phyloP scores from a whole-genome alignment of 768 basidiomycete species.

The Boletus barrowsii region DNA sequence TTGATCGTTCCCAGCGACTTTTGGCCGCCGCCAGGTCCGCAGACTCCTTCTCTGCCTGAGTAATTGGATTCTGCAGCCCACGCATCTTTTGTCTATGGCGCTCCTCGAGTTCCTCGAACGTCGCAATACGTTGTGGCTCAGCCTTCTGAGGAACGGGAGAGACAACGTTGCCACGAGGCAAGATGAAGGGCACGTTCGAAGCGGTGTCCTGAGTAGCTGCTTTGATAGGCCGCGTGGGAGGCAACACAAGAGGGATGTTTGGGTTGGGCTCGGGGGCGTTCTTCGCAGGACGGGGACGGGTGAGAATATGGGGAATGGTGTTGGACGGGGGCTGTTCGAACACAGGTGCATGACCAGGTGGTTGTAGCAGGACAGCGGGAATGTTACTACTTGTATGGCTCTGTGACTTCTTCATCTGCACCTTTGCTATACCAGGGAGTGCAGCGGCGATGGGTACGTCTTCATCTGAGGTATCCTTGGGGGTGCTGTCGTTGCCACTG shows the following conservation, averaged over 20 bases:
- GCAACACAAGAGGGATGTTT: conserved; percentile 32
- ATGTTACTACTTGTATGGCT: conserved; percentile 19
- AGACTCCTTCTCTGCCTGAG: conserved; percentile 73
- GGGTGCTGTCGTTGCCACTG: conserved; percentile 30
- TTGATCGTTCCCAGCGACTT: conserved; percentile 79
- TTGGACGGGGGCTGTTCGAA: conserved; percentile 22
- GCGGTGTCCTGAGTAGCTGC: conserved; percentile 27
- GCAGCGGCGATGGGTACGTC: conserved; percentile 32
- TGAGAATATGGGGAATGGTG: conserved; percentile 21
- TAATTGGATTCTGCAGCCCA: conserved; percentile 79
- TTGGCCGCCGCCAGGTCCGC: conserved; percentile 74
- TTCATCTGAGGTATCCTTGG: conserved; percentile 34
- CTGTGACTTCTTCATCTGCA: conserved; percentile 21
- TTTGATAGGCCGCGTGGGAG: conserved; percentile 34
- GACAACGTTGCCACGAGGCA: conserved; percentile 44
- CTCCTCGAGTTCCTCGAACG: conserved; percentile 85
- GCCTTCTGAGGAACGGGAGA: conserved; percentile 48
- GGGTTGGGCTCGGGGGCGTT: conserved; percentile 19
- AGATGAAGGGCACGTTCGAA: conserved; percentile 40
- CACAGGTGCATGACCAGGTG: conserved; percentile 29
- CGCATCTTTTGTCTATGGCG: conserved; percentile 83
- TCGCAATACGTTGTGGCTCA: conserved; percentile 54
- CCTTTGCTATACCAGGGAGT: conserved; percentile 8
- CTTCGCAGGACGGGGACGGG: conserved; percentile 20
- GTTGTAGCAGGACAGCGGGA: conserved; percentile 28